Percentiles rank a stretch among this genome's conserved stretches.
phyloP scores from a whole-genome alignment of 1,139 yeast genomes.

The Diutina mesorugosa region DNA sequence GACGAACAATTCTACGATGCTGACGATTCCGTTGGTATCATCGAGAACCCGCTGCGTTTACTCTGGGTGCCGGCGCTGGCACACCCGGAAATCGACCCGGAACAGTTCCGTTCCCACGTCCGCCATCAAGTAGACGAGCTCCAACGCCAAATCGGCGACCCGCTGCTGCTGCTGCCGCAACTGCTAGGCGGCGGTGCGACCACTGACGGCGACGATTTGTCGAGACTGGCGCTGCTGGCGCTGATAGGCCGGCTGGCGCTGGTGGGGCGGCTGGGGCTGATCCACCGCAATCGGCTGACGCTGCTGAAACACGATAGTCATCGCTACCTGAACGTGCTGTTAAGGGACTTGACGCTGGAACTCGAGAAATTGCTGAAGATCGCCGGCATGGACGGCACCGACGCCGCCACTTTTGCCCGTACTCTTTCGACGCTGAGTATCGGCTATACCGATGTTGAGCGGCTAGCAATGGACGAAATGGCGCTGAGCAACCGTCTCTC shows the following conservation, averaged over 20 bases:
- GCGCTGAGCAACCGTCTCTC: not conserved
- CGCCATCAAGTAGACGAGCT: constrained; percentile 70
- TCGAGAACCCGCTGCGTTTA: constrained; percentile 10
- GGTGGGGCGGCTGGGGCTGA: not conserved
- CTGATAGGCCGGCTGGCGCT: not conserved
- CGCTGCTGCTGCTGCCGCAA: constrained; percentile 1
- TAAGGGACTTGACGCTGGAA: constrained; percentile 55
- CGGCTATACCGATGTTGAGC: constrained; percentile 43
- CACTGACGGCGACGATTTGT: not conserved
- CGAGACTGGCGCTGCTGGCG: not conserved
- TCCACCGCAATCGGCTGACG: constrained; percentile 3
- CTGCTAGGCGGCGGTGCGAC: not conserved
- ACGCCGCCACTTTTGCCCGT: constrained; percentile 65
- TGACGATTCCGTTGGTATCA: not conserved
- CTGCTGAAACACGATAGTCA: constrained; percentile 5
- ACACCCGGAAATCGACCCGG: constrained; percentile 91
- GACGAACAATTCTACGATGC: not conserved
- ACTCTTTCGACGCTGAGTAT: constrained; percentile 50
- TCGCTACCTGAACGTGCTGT: constrained; percentile 32
- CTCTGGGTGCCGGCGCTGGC: constrained; percentile 93
- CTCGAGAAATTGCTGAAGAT: constrained; percentile 50
- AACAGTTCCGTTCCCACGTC: constrained; percentile 74
- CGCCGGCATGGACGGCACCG: constrained; percentile 64
- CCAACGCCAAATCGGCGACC: constrained; percentile 24
- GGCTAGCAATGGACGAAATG: constrained; percentile 27